These are phyloP conservation scores for Polygonum maritimum DNA, from an alignment of 148 eudicot genomes.

Conservation along the genomic window DNA sequence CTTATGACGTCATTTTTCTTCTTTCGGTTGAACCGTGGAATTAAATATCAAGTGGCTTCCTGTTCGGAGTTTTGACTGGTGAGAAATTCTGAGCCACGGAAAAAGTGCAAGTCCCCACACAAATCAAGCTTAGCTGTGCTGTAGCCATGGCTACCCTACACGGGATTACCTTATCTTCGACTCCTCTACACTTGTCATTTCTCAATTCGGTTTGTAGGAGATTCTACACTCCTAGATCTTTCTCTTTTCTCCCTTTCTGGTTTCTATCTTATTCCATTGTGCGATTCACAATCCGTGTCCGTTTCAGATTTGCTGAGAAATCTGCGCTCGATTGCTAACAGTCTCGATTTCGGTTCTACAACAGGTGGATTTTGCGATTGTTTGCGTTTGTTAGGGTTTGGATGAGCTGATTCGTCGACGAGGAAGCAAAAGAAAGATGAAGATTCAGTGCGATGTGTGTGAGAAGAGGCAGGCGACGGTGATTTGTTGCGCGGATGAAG, in stretches of 20 bases:
- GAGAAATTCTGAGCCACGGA: not conserved
- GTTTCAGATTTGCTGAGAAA: not conserved
- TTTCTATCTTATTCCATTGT: not conserved
- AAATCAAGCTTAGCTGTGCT: not conserved
- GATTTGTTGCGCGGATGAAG: conserved; percentile 97
- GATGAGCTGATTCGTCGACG: not conserved
- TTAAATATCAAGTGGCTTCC: not conserved
- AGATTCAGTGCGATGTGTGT: conserved; percentile 51
- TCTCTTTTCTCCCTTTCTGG: not conserved
- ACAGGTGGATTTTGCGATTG: not conserved
- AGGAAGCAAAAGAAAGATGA: conserved; percentile 18
- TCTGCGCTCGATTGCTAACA: too few relatives aligned
- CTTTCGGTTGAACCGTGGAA: too few relatives aligned
- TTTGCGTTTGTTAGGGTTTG: not conserved
- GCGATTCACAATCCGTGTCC: not conserved
- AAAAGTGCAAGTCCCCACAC: conserved; percentile 1
- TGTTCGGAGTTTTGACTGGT: not conserved
- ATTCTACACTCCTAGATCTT: not conserved
- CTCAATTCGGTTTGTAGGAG: not conserved
- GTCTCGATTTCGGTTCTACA: too few relatives aligned
- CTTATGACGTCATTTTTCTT: not conserved
- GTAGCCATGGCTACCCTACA: not conserved
- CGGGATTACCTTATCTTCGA: not conserved
- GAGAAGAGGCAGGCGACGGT: conserved; percentile 65
- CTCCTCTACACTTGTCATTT: not conserved